Base-by-base conservation (phyloP, 208 protist species). In the Trypanosoma caninum region DNA sequence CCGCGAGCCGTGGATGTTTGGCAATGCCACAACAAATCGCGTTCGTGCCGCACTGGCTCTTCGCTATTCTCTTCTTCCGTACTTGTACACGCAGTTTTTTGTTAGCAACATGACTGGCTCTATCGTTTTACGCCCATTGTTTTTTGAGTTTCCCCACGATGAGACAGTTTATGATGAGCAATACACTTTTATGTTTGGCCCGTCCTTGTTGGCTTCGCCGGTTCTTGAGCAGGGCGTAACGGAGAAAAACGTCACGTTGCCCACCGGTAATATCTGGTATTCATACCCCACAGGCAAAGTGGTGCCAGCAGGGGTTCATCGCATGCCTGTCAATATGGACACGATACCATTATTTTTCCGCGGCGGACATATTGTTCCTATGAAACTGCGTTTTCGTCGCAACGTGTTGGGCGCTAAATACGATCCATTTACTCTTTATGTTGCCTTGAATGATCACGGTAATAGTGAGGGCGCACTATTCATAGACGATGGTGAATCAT, bases 1-100 rank as follows among this genome's bases (percentile, higher is more conserved):
- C 28, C 89, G 97, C 53, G 98, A 99, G 82, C 98, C 98, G 27
- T 99, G 97, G 94, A 83, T 94, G n/a, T 99, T 98, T 69, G 91
- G 80, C 11, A 22, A 55, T 7, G 72, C 79, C 11, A 73, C 76
- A 56, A 87, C 79, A 10, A 20, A 78, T 5, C 63, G 82, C 41
- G 72, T 97, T 20, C 82, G 90, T 44, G 78, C 67, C 30, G 84
- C 88, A 0, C 75, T 95, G 40, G 82, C 84, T 5, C 70, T 88
- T 52, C 81, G 97, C 59, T 99, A 99, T 69, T 66, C 70, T 38
- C 82, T 99, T 33, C 62, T 99, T 3, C 96, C 97, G 18, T 99
- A 98, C 72, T 80, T 97, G 44, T 99, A 99, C 79, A 99, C 98
- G 16, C 54, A 91, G 10, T 98, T 98, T 61, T 94, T 89, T 62